These are phyloP conservation scores for Chlorella sorokiniana DNA, from an alignment of 139 green algal species.

Conservation along the genomic window DNA sequence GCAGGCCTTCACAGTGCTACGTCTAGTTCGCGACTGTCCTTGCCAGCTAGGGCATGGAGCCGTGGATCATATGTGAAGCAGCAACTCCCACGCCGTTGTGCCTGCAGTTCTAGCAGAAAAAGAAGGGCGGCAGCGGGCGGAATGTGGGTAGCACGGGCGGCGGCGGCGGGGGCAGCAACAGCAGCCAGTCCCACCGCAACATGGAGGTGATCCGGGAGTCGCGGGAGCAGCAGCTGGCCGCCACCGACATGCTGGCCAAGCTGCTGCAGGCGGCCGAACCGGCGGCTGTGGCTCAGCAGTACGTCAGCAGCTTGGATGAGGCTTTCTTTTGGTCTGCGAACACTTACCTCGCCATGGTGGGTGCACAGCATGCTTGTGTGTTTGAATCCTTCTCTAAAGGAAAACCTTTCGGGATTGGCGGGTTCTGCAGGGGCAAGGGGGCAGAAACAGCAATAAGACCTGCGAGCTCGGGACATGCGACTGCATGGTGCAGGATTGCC, in stretches of 20 bases:
- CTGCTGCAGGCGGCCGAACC: slow-evolving; percentile 35
- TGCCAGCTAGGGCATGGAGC: no score
- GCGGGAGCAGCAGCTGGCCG: slow-evolving; percentile 23
- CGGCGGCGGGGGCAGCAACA: background rate
- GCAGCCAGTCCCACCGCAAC: background rate
- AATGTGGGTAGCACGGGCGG: background rate
- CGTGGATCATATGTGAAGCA: no score
- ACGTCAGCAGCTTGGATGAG: slow-evolving; percentile 49
- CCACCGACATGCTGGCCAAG: slow-evolving; percentile 41
- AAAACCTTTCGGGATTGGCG: no score
- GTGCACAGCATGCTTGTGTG: background rate
- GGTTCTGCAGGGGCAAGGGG: no score
- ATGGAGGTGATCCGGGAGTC: slow-evolving; percentile 3
- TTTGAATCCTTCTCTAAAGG: no score
- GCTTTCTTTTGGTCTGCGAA: slow-evolving; percentile 11
- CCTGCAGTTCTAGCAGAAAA: no score
- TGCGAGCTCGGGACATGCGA: no score
- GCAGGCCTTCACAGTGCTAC: no score
- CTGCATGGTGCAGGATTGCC: no score
- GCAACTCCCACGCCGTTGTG: no score
- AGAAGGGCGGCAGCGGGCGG: background rate
- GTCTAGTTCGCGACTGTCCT: no score
- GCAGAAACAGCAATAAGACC: no score
- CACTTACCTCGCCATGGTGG: slow-evolving; percentile 18
- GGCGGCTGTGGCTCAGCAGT: slow-evolving; percentile 7